These are phyloP conservation scores for Ogataea haglerorum DNA, from an alignment of 805 yeast genomes.

Conservation along the genomic window DNA sequence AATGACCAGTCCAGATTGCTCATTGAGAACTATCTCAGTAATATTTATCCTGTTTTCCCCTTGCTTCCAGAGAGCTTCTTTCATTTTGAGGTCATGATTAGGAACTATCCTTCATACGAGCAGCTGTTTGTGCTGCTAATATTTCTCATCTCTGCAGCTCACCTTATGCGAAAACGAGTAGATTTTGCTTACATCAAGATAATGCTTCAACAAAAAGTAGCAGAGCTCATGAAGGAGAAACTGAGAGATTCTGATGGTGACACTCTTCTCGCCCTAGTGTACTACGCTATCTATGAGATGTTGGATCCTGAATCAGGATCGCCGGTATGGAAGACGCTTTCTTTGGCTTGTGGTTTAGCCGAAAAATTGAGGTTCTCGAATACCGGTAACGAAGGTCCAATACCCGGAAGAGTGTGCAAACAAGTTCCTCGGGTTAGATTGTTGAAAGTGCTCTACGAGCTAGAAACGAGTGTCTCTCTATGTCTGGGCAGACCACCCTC, in stretches of 20 bases:
- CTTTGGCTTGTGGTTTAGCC: slow-evolving; percentile 18
- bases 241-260: slow-evolving; percentile 17
- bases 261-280: slow-evolving; percentile 12
- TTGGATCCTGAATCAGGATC: slow-evolving; percentile 19
- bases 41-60: slow-evolving; percentile 19
- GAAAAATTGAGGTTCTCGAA: slow-evolving; percentile 17
- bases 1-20: slow-evolving; percentile 16
- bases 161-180: slow-evolving; percentile 16
- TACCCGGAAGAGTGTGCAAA: slow-evolving; percentile 15
- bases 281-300: slow-evolving; percentile 15
- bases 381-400: slow-evolving; percentile 2
- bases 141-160: slow-evolving; percentile 19
- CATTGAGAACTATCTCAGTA: slow-evolving; percentile 18
- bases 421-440: slow-evolving; percentile 8
- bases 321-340: slow-evolving; percentile 15
- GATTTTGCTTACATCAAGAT: slow-evolving; percentile 19
- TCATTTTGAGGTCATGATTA: slow-evolving; percentile 18
- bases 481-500: slow-evolving; percentile 15
- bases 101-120: slow-evolving; percentile 17
- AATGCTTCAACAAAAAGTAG: slow-evolving; percentile 19
- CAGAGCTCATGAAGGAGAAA: slow-evolving; percentile 12
- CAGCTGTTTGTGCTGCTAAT: slow-evolving; percentile 17
- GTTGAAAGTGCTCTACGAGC: slow-evolving; percentile 10
- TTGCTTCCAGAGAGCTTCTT: slow-evolving; percentile 18
- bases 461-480: slow-evolving; percentile 13